phyloP scores from a whole-genome alignment of 2,329 filamentous ascomycete species.

The Coniosporium tulheliwenetii region DNA sequence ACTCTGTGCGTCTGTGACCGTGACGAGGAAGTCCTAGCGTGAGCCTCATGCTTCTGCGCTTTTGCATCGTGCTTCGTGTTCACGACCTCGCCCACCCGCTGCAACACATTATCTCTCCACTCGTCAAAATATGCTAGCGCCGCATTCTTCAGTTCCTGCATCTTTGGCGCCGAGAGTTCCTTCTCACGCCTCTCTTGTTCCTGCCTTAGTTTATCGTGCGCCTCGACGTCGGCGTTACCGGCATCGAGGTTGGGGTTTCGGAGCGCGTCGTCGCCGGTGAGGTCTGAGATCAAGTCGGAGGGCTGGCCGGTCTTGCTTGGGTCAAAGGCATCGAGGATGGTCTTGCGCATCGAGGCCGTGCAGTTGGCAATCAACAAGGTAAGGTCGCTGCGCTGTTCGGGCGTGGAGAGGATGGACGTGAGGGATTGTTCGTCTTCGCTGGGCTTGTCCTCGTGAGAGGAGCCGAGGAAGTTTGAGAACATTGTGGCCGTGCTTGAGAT shows the following conservation, averaged over 20 bases:
- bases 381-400: conserved; percentile 25
- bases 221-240: conserved; percentile 11
- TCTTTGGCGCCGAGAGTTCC: conserved; percentile 33
- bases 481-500: background rate
- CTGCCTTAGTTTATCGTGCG: conserved; percentile 15
- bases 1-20: conserved; percentile 1
- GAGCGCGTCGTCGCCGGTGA: conserved; percentile 13
- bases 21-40: conserved; percentile 8
- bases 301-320: conserved; percentile 16
- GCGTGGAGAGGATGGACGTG: conserved; percentile 27
- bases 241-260: conserved; percentile 6
- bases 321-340: conserved; percentile 26
- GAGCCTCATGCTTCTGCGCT: conserved; percentile 19
- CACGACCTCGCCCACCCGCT: conserved; percentile 53
- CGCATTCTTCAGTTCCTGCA: conserved; percentile 53
- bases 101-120: conserved; percentile 59
- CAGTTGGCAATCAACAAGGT: conserved; percentile 29
- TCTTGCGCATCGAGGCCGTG: conserved; percentile 28
- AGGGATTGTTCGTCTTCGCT: conserved; percentile 20
- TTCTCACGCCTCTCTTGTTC: conserved; percentile 25
- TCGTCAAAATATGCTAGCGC: conserved; percentile 59
- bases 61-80: conserved; percentile 18
- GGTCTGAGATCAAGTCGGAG: conserved; percentile 9
- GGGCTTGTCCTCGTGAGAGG: background rate
- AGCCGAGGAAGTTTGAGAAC: background rate